Base-by-base conservation (phyloP, 2,329 filamentous ascomycete species). In the Nakataea oryzae region DNA sequence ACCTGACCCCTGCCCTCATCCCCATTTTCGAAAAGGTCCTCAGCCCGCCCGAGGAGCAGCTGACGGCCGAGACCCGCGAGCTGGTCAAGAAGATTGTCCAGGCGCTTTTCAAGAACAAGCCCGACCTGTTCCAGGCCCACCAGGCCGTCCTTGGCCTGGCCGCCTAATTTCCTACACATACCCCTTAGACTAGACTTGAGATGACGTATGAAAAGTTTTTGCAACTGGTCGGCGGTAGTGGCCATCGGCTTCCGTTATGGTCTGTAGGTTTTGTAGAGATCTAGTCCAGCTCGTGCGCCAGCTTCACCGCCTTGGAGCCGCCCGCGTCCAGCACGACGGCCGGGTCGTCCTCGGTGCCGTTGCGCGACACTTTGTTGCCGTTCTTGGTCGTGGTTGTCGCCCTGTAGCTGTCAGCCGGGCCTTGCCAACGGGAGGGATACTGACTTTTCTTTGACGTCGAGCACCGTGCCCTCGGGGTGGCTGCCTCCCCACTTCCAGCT, bases 11-110 rank as follows among this genome's bases (percentile, higher is more conserved):
- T 50, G 81, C 85, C 71, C 79, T 95, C 63, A 77, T 91, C 66
- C 81, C 84, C 14, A 75, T 93, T 63, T 89, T 95, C 67, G 84
- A 90, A 71, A 81, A 89, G 70, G 89, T 93, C 24, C 80, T 93
- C 62, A 78, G 81, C 63, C 81, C 85, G 58, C 89, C 89, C 1
- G 82, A 89, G 74, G 88, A 90, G 64, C 90, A 95, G 78, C 80
- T 95, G 55, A 87, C 89, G 69, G 80, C 84, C 11, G 86, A 88
- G 75, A 91, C 87, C 12, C 84, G 89, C 63, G 76, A 79, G 65
- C 79, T 88, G 69, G 79, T 93, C 57, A 78, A 84, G 68, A 81
- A 86, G 71, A 82, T 89, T 61, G 86, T 90, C 64, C 77, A 76
- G 70, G 70, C 73, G 28, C 71, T 81, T 61, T 76, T 66, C 68